Conservation (phyloP, 2,329 filamentous ascomycete species). For the Fusarium nelsonii region DNA sequence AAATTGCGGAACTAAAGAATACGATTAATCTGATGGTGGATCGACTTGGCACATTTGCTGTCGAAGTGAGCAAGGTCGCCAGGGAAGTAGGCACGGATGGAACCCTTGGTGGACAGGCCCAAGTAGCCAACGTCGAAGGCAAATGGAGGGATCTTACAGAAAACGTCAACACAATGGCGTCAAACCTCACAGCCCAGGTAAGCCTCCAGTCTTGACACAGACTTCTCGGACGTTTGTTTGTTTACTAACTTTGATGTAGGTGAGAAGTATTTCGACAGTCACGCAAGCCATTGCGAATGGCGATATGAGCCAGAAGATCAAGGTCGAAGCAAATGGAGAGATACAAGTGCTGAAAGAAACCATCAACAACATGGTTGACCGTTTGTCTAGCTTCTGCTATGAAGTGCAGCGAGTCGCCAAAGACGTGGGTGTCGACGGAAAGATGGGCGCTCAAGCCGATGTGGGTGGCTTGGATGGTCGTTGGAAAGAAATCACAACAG, state of each 20-base stretch:
- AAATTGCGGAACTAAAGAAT: slow-evolving; percentile 94
- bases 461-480: slow-evolving; percentile 91
- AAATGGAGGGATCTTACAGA: slow-evolving; percentile 98
- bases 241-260: slow-evolving; percentile 58
- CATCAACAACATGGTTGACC: slow-evolving; percentile 98
- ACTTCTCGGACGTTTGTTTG: neutral
- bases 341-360: slow-evolving; percentile 95
- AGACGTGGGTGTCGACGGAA: slow-evolving; percentile 96
- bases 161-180: slow-evolving; percentile 84
- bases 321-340: slow-evolving; percentile 94
- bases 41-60: slow-evolving; percentile 93
- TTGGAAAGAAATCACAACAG: slow-evolving; percentile 98
- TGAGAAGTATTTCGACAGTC: slow-evolving; percentile 92
- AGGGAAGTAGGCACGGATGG: slow-evolving; percentile 97
- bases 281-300: slow-evolving; percentile 96
- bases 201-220: slow-evolving; percentile 25
- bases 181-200: slow-evolving; percentile 75
- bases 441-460: slow-evolving; percentile 98
- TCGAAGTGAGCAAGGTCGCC: slow-evolving; percentile 95
- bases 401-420: slow-evolving; percentile 96
- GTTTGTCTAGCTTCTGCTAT: slow-evolving; percentile 94
- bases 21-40: slow-evolving; percentile 99
- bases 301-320: slow-evolving; percentile 95
- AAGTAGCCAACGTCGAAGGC: slow-evolving; percentile 94
- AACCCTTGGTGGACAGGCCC: slow-evolving; percentile 90